Conservation (phyloP, 1,284 basidiomycete genomes). For the Lentinula novae-zelandiae region DNA sequence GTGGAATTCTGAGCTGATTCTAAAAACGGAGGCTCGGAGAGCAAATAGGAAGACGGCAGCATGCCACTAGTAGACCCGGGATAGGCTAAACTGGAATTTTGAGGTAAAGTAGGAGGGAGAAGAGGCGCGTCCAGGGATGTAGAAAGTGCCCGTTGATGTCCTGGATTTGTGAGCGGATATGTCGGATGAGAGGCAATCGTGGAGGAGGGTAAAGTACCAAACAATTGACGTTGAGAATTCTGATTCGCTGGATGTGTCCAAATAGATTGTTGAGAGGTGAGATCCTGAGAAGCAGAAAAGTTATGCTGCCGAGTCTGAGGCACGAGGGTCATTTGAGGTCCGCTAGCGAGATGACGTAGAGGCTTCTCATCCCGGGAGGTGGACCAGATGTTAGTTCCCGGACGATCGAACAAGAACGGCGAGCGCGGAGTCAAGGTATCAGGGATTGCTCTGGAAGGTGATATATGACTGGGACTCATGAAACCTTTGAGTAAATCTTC, state of each 20-base stretch:
- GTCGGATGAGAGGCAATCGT: slow-evolving; percentile 23
- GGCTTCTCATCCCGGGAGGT: slow-evolving; percentile 43
- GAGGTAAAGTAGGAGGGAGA: slow-evolving; percentile 1
- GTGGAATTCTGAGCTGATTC: not conserved
- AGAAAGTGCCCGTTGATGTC: slow-evolving; percentile 26
- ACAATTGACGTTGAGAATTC: slow-evolving; percentile 22
- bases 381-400: slow-evolving; percentile 53
- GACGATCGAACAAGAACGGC: slow-evolving; percentile 34
- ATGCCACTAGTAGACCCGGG: not conserved
- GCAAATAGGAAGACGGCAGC: not conserved
- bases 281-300: slow-evolving; percentile 22
- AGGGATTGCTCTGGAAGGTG: slow-evolving; percentile 23
- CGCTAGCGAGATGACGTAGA: slow-evolving; percentile 26
- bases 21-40: not conserved
- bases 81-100: not conserved
- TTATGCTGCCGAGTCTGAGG: slow-evolving; percentile 23
- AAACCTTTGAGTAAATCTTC: slow-evolving; percentile 21
- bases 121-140: slow-evolving; percentile 16
- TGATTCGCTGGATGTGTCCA: slow-evolving; percentile 28
- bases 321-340: not conserved
- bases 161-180: slow-evolving; percentile 10
- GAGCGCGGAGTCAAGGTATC: slow-evolving; percentile 26
- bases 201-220: slow-evolving; percentile 24
- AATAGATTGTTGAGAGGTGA: slow-evolving; percentile 32
- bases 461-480: slow-evolving; percentile 48